A percentile compares a stretch with the other conserved stretches of the same genome.
Evolutionary conservation across 371 early-diverging fungal genomes (phyloP).

Genomic region (Mortierella sp.): DNA sequence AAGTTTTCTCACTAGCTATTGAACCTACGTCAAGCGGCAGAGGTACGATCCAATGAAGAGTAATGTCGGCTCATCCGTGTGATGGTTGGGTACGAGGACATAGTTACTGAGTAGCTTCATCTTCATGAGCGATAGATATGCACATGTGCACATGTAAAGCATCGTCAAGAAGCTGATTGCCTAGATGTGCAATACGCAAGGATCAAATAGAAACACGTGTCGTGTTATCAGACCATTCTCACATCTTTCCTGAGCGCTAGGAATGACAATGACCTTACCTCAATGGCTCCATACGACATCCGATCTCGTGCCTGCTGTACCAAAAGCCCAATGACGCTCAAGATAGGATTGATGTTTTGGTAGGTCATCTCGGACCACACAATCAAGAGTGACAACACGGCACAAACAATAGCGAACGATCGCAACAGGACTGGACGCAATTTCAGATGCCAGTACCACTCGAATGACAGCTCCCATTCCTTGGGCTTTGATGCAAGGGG

Average conservation of each 20-base stretch:
- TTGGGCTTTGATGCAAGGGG: slow-evolving; percentile 37
- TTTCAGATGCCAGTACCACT: slow-evolving; percentile 88
- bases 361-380: slow-evolving; percentile 95
- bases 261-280: slow-evolving; percentile 53
- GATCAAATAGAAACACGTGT: neutral
- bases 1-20: too few species aligned
- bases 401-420: slow-evolving; percentile 66
- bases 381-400: slow-evolving; percentile 72
- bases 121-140: slow-evolving; percentile 89
- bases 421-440: slow-evolving; percentile 74
- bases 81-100: slow-evolving; percentile 87
- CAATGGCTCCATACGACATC: slow-evolving; percentile 63
- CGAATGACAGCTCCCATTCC: slow-evolving; percentile 49
- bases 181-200: slow-evolving; percentile 52
- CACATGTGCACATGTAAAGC: slow-evolving; percentile 91
- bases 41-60: slow-evolving; percentile 92
- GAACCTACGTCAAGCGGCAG: slow-evolving; percentile 79
- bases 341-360: slow-evolving; percentile 64
- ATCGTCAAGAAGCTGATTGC: slow-evolving; percentile 78
- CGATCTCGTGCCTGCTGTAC: slow-evolving; percentile 57
- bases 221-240: neutral
- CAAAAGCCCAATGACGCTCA: slow-evolving; percentile 67
- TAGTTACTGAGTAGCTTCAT: slow-evolving; percentile 87
- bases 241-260: too few species aligned
- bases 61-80: slow-evolving; percentile 89